Evolutionary conservation across 2,329 filamentous ascomycete species (phyloP).

Genomic region (Curvularia spicifera): DNA sequence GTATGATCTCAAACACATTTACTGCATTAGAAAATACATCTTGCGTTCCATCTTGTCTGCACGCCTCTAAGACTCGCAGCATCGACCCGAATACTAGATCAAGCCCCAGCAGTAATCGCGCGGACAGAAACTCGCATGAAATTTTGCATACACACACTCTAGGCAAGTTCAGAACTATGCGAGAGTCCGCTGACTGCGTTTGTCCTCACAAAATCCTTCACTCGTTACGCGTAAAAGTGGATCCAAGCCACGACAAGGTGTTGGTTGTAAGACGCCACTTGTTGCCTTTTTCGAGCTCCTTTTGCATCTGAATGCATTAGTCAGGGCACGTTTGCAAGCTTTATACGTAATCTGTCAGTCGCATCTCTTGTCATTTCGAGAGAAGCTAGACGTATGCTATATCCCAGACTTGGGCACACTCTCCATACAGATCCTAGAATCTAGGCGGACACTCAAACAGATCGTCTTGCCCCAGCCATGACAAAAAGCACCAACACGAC

Average conservation of each 20-base stretch:
- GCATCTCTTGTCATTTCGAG: background rate
- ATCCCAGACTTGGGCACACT: background rate
- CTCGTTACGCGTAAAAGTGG: background rate
- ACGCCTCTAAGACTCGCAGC: background rate
- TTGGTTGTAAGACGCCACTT: slow-evolving; percentile 1
- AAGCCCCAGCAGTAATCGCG: background rate
- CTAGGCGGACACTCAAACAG: background rate
- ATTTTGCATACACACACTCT: background rate
- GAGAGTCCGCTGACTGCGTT: background rate
- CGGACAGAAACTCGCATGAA: background rate
- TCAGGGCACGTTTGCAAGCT: background rate
- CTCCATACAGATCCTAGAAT: background rate
- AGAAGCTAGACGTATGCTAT: background rate
- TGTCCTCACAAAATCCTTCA: background rate
- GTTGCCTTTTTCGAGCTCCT: background rate
- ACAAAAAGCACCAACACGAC: background rate
- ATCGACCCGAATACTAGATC: background rate
- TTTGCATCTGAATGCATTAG: background rate
- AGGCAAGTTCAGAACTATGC: background rate
- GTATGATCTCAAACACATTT: too few relatives aligned
- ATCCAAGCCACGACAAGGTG: background rate
- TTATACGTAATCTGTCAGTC: background rate
- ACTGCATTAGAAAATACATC: background rate
- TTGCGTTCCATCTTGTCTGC: background rate
- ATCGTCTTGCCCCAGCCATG: too few relatives aligned